Conservation (phyloP, 345 rosid genomes). For the Ceriops tagal region DNA sequence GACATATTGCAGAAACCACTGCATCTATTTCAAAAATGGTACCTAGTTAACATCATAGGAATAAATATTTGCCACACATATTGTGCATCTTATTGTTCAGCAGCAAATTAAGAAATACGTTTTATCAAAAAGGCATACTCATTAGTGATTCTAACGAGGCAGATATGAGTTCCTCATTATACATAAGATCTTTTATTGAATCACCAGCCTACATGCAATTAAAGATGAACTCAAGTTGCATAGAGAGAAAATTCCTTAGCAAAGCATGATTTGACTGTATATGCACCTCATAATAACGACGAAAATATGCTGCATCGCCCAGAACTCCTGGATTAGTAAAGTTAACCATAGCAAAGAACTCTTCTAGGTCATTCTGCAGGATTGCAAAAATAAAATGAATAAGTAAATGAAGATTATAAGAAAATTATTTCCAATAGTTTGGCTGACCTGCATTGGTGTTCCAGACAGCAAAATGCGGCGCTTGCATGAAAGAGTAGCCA, state of each 20-base stretch:
- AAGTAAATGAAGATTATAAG: not conserved
- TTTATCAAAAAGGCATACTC: no score
- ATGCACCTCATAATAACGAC: constrained; percentile 86
- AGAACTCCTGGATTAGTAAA: constrained; percentile 91
- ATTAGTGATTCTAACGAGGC: no score
- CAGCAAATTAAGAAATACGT: no score
- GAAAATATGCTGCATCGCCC: constrained; percentile 86
- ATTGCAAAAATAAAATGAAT: constrained; percentile 5
- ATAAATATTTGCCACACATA: no score
- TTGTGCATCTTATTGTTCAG: no score
- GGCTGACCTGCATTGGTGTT: constrained; percentile 93
- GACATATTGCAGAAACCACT: not conserved
- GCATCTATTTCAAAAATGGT: not conserved
- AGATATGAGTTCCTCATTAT: no score
- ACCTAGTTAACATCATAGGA: no score
- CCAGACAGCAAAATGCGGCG: constrained; percentile 92
- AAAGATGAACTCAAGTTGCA: no score
- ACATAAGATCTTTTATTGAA: no score
- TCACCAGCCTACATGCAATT: no score
- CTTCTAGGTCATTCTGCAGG: constrained; percentile 94
- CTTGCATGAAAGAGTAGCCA: constrained; percentile 85
- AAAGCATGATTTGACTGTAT: not conserved
- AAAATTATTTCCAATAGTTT: constrained; percentile 5
- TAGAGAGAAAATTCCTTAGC: not conserved
- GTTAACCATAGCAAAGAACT: constrained; percentile 98